phyloP scores from a whole-genome alignment of 2,329 filamentous ascomycete species.

The Thielaviopsis populi region DNA sequence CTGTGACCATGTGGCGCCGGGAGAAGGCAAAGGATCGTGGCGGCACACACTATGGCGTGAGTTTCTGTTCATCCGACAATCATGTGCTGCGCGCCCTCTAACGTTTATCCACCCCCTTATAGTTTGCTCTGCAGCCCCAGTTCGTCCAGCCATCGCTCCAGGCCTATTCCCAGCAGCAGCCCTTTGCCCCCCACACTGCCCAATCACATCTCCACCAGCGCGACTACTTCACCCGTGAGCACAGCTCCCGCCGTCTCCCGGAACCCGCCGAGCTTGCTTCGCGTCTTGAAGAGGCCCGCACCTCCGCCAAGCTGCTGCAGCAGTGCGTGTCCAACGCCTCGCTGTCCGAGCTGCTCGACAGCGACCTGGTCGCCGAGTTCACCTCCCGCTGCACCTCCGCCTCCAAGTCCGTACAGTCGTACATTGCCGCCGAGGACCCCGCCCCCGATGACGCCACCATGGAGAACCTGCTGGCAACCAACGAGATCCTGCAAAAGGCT shows the following conservation, averaged over 20 bases:
- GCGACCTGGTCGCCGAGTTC: constrained; percentile 90
- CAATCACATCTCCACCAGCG: constrained; percentile 24
- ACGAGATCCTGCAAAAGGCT: constrained; percentile 74
- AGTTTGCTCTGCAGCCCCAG: constrained; percentile 5
- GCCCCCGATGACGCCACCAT: constrained; percentile 85
- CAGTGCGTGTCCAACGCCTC: constrained; percentile 83
- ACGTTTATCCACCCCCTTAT: neutral
- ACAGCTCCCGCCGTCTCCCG: constrained; percentile 40
- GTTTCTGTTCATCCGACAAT: constrained; percentile 19
- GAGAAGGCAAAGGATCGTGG: constrained; percentile 56
- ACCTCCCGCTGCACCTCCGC: constrained; percentile 71
- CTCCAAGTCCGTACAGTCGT: constrained; percentile 66
- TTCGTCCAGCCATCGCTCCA: neutral
- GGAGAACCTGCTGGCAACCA: constrained; percentile 83
- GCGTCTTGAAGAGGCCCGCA: constrained; percentile 77
- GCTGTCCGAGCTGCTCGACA: constrained; percentile 55
- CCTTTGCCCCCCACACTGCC: constrained; percentile 22
- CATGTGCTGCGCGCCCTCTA: neutral
- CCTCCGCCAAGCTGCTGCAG: constrained; percentile 78
- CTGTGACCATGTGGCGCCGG: constrained; percentile 71
- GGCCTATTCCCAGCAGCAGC: constrained; percentile 3
- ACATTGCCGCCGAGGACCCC: constrained; percentile 68
- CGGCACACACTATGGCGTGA: constrained; percentile 31
- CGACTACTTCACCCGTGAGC: constrained; percentile 43
- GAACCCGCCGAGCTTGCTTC: constrained; percentile 61